A percentile compares a stretch with the other conserved stretches of the same genome.
Conservation (phyloP, 495 filamentous ascomycete species). For the Podospora sp. region DNA sequence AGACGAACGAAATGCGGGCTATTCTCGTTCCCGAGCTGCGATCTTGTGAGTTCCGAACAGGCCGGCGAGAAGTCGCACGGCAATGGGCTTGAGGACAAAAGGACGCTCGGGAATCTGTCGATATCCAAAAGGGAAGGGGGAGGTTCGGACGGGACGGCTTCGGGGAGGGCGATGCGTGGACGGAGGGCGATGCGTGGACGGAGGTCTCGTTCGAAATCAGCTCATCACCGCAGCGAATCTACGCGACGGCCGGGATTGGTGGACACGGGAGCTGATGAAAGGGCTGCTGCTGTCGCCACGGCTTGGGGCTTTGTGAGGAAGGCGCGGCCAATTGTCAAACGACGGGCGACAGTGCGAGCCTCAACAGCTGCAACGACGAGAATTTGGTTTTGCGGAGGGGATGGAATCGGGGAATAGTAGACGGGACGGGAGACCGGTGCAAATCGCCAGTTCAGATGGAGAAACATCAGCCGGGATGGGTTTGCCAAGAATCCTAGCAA, state of each 20-base stretch:
- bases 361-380: neutral
- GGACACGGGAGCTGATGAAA: neutral
- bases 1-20: neutral
- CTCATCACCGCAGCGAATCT: neutral
- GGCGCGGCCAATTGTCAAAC: neutral
- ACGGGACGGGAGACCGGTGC: neutral
- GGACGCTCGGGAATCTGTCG: neutral
- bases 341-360: neutral
- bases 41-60: neutral
- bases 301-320: neutral
- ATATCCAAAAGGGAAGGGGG: neutral
- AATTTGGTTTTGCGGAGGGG: neutral
- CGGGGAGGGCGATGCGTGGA: neutral
- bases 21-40: neutral
- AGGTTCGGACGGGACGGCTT: neutral
- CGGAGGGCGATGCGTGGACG: neutral
- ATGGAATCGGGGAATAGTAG: neutral
- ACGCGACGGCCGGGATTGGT: neutral
- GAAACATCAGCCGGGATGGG: neutral
- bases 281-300: neutral
- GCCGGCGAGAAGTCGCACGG: neutral
- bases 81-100: neutral
- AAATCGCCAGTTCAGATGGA: slow-evolving; percentile 1
- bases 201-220: neutral
- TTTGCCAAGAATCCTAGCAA: neutral